Conservation (phyloP, 1,284 basidiomycete genomes). For the Irpex sp. region DNA sequence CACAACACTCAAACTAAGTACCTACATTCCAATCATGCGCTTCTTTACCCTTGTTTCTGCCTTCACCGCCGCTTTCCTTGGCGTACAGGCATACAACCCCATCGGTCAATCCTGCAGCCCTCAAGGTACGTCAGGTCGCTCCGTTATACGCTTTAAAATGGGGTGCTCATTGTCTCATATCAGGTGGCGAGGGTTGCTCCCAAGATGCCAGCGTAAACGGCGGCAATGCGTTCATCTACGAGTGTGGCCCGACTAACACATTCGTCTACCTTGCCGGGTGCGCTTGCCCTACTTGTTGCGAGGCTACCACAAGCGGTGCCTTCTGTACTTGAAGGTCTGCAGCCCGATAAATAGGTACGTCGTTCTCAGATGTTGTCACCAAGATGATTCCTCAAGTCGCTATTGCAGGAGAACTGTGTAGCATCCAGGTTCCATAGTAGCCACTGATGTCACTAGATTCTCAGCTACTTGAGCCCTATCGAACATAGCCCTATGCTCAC, state of each 20-base stretch:
- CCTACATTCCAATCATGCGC: background rate
- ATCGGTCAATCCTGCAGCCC: background rate
- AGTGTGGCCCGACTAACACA: background rate
- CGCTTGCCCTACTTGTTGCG: background rate
- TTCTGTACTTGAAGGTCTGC: background rate
- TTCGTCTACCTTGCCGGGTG: background rate
- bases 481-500: too few relatives aligned
- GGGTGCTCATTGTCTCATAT: background rate
- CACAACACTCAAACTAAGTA: too few relatives aligned
- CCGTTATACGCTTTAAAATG: background rate
- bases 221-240: background rate
- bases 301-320: background rate
- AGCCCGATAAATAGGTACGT: too few relatives aligned
- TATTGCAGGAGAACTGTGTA: too few relatives aligned
- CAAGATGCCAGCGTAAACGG: background rate
- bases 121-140: background rate
- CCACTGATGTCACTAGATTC: too few relatives aligned
- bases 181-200: background rate
- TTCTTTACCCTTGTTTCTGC: background rate
- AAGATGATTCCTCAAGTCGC: too few relatives aligned
- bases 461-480: too few relatives aligned
- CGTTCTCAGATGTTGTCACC: too few relatives aligned
- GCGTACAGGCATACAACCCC: background rate
- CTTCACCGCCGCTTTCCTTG: background rate
- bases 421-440: too few relatives aligned